Conservation (phyloP, 106 monocot species). For the Dioscorea zingiberensis region DNA sequence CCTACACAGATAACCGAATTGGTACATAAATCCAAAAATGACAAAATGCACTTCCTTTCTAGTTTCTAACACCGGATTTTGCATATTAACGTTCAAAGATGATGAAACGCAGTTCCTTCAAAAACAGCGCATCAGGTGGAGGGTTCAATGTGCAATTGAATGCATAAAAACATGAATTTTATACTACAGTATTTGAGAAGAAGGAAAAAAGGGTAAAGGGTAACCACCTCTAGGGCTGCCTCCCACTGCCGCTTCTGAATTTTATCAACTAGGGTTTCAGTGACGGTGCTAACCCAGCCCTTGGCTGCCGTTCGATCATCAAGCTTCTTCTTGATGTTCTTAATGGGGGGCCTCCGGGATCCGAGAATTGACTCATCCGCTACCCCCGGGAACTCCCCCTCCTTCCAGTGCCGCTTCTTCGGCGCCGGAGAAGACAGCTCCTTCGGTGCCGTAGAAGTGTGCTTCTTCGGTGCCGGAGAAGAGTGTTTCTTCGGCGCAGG, state of each 20-base stretch:
- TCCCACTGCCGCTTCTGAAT: conserved; percentile 70
- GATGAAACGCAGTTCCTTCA: not conserved
- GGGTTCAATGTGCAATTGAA: not conserved
- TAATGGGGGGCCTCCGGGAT: conserved; percentile 31
- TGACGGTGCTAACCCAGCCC: conserved; percentile 80
- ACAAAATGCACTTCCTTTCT: no score
- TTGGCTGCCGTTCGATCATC: conserved; percentile 42
- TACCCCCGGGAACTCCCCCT: conserved; percentile 70
- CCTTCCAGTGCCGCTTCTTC: conserved; percentile 83
- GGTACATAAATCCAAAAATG: not conserved
- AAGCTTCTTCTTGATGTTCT: conserved; percentile 71
- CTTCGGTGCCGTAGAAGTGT: not conserved
- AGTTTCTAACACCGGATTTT: no score
- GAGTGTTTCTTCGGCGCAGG: not conserved
- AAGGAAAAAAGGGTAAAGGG: not conserved
- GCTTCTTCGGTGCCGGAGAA: not conserved
- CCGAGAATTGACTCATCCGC: conserved; percentile 18
- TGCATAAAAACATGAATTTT: not conserved
- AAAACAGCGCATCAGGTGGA: no score
- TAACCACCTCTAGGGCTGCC: conserved; percentile 72
- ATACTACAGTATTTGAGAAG: not conserved
- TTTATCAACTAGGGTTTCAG: conserved; percentile 60
- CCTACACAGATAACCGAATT: conserved; percentile 16
- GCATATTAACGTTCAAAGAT: no score
- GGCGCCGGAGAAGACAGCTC: conserved; percentile 5